Base-by-base conservation (phyloP, 169 alveolate species). In the Cryptosporidium tyzzeri region DNA sequence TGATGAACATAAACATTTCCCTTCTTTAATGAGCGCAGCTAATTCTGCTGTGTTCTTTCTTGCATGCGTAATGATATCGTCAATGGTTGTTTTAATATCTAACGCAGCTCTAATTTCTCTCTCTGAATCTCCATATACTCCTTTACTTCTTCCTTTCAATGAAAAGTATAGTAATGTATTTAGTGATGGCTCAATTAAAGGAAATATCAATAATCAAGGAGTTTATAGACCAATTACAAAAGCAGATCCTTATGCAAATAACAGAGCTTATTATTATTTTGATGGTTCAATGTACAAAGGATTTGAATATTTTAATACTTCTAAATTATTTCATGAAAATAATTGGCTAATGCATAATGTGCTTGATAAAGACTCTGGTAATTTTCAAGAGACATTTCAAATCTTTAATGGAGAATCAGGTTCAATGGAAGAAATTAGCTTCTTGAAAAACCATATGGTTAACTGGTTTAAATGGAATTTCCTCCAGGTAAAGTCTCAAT, bases 71-170 rank as follows among this genome's bases (percentile, higher is more conserved):
- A 29, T 80, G n/a, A 41, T 80, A 61, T 80, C 89, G 8, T 80
- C 75, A 14, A 62, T 80, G 5, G 89, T 80, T 12, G 75, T 80
- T 26, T 45, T 59, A 44, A 53, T 80, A 37, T 59, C 89, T 1
- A 80, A 80, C 62, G 55, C 89, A 26, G 89, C 89, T n/a, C 31
- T 80, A 8, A 80, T 80, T 37, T 59, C 89, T 0, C 68, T 80
- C 21, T 62, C 89, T 3, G 73, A 80, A n/a, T 45, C 59, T 70
- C 65, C 84, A 9, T 44, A 33, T 39, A 62, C 89, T 26, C 75
- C 69, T 62, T 50, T 80, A 26, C 48, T 80, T 29, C 67, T 65
- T 16, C 86, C 86, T 9, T 73, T 12, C 33, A 55, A 73, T 59
- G 37, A 29, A 4, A 16, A 31, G 29, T 18, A 35, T 23, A 2